phyloP scores from a whole-genome alignment of 192 early-diverging fungal genomes.

The Radiomyces spectabilis region DNA sequence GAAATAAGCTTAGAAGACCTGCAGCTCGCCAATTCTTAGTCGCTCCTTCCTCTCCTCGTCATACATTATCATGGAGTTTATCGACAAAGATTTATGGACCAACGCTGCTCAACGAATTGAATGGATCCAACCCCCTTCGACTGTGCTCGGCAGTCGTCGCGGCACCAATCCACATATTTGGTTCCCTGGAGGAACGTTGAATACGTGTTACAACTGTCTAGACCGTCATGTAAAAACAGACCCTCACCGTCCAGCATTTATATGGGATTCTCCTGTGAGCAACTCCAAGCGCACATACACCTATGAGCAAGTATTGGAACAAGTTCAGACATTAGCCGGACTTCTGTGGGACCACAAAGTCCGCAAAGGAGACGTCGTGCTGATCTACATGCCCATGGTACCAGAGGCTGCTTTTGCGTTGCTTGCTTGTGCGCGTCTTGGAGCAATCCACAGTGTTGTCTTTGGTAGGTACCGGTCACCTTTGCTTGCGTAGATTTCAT shows the following conservation, averaged over 20 bases:
- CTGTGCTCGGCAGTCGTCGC: slow-evolving; percentile 1
- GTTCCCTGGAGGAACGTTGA: slow-evolving; percentile 66
- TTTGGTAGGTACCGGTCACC: slow-evolving; percentile 51
- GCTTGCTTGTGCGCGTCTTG: slow-evolving; percentile 79
- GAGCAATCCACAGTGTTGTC: slow-evolving; percentile 77
- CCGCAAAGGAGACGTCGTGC: slow-evolving; percentile 60
- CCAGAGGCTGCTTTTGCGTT: slow-evolving; percentile 76
- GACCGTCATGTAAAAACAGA: slow-evolving; percentile 63
- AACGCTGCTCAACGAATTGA: slow-evolving; percentile 8
- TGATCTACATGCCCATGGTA: slow-evolving; percentile 84
- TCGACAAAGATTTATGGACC: slow-evolving; percentile 8
- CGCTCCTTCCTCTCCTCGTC: background rate
- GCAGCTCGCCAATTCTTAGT: too few species aligned
- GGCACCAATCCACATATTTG: slow-evolving; percentile 38
- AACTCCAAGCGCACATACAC: slow-evolving; percentile 45
- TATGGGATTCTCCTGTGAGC: slow-evolving; percentile 70
- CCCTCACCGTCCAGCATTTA: slow-evolving; percentile 55
- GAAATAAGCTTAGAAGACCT: too few species aligned
- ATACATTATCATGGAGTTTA: background rate
- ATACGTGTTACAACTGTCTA: slow-evolving; percentile 76
- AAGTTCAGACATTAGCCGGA: slow-evolving; percentile 60
- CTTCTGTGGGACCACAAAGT: slow-evolving; percentile 57
- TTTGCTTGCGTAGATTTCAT: too few species aligned
- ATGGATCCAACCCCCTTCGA: slow-evolving; percentile 11
- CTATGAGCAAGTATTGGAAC: slow-evolving; percentile 58